phyloP scores from a whole-genome alignment of 2,329 filamentous ascomycete genomes.

The Didymella keratinophila region DNA sequence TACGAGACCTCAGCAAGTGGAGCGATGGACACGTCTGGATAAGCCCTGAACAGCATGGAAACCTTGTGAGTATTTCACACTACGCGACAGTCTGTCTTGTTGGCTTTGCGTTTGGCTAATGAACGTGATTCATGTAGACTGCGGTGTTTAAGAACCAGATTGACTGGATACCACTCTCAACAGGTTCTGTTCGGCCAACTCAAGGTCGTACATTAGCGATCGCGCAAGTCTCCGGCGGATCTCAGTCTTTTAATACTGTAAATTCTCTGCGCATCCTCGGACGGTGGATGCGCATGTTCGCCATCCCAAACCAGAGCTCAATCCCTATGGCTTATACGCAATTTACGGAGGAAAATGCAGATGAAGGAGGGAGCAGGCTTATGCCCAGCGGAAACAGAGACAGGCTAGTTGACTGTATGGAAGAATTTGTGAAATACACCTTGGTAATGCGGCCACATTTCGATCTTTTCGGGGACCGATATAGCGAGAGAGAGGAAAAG shows the following conservation, averaged over 20 bases:
- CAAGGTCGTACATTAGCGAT: conserved; percentile 70
- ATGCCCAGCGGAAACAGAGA: conserved; percentile 65
- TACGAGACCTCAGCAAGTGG: conserved; percentile 67
- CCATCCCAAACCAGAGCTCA: conserved; percentile 71
- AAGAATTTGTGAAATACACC: conserved; percentile 74
- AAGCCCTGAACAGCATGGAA: conserved; percentile 63
- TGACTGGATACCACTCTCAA: conserved; percentile 71
- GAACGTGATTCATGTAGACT: conserved; percentile 27
- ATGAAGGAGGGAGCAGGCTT: conserved; percentile 58
- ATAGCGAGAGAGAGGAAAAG: conserved; percentile 64
- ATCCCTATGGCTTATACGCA: conserved; percentile 70
- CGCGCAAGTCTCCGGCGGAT: conserved; percentile 69
- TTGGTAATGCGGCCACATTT: conserved; percentile 70
- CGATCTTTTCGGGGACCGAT: conserved; percentile 68
- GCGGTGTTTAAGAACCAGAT: conserved; percentile 73
- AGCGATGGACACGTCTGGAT: conserved; percentile 73
- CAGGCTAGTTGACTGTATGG: conserved; percentile 71
- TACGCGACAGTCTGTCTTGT: neutral
- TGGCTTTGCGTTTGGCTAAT: neutral
- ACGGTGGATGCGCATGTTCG: conserved; percentile 75
- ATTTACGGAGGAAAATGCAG: conserved; percentile 60
- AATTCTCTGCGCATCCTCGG: conserved; percentile 71
- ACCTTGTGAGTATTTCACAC: conserved; percentile 36
- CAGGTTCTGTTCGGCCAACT: conserved; percentile 69
- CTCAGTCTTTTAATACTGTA: conserved; percentile 72